A percentile compares a stretch with the other conserved stretches of the same genome.
phyloP scores from a whole-genome alignment of 257 asterid genomes.

The Lithospermum erythrorhizon region DNA sequence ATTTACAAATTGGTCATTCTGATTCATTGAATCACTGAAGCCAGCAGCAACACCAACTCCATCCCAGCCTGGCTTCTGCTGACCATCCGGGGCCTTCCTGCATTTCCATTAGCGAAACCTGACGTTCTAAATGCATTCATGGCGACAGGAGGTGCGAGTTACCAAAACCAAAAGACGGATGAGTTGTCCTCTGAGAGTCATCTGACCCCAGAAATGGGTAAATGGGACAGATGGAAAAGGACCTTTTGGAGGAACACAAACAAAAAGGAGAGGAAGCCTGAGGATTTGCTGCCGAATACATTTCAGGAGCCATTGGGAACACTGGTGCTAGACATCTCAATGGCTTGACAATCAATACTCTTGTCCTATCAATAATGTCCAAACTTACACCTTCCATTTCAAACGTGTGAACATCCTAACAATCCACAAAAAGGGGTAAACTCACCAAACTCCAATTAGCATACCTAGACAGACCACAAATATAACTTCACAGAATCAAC shows the following conservation, averaged over 20 bases:
- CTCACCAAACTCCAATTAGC: too few species aligned
- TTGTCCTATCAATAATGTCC: conserved; percentile 50
- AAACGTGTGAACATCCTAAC: conserved; percentile 1
- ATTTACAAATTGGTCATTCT: conserved; percentile 15
- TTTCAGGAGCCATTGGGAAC: conserved; percentile 48
- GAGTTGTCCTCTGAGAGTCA: conserved; percentile 15
- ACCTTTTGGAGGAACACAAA: conserved; percentile 80
- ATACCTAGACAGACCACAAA: too few species aligned
- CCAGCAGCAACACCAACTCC: conserved; percentile 42
- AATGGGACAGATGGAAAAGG: conserved; percentile 90
- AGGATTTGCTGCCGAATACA: conserved; percentile 37
- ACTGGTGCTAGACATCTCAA: conserved; percentile 65
- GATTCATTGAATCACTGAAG: conserved; percentile 32
- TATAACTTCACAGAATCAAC: too few species aligned
- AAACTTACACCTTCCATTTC: conserved; percentile 58
- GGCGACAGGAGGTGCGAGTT: conserved; percentile 51
- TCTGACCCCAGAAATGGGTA: conserved; percentile 50
- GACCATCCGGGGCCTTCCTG: conserved; percentile 26
- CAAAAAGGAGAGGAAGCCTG: conserved; percentile 55
- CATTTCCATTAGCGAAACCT: conserved; percentile 34
- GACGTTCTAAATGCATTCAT: conserved; percentile 66
- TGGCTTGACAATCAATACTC: conserved; percentile 70
- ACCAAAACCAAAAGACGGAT: conserved; percentile 22
- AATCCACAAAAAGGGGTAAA: too few species aligned
- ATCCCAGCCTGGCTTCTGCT: conserved; percentile 15